These are phyloP conservation scores for Petrea volubilis DNA, from an alignment of 257 asterid species.

Conservation along the genomic window DNA sequence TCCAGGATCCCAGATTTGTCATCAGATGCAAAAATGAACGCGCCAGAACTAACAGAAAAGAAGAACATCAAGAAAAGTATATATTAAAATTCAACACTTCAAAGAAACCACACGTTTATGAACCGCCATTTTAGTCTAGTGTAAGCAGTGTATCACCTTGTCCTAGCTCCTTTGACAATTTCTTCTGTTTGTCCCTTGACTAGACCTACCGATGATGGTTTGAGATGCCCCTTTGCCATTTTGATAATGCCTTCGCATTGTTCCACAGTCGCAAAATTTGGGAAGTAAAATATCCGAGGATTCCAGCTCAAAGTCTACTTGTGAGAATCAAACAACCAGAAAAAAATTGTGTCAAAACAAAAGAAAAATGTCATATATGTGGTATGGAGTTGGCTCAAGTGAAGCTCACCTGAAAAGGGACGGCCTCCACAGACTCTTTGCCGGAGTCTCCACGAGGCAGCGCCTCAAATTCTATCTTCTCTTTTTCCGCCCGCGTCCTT, in stretches of 20 bases:
- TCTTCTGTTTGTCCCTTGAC: slow-evolving; percentile 86
- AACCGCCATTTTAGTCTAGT: slow-evolving; percentile 10
- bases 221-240: slow-evolving; percentile 59
- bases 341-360: slow-evolving; percentile 1
- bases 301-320: slow-evolving; percentile 83
- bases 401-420: slow-evolving; percentile 71
- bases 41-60: slow-evolving; percentile 64
- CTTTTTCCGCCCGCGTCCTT: slow-evolving; percentile 44
- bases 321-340: slow-evolving; percentile 14
- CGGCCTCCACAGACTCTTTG: slow-evolving; percentile 45
- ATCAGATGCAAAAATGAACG: slow-evolving; percentile 75
- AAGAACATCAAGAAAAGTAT: slow-evolving; percentile 11
- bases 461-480: slow-evolving; percentile 37
- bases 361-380: background rate
- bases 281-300: slow-evolving; percentile 87
- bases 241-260: slow-evolving; percentile 67
- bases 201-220: slow-evolving; percentile 77
- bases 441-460: slow-evolving; percentile 71
- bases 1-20: slow-evolving; percentile 73
- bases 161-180: slow-evolving; percentile 78
- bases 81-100: background rate
- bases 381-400: background rate
- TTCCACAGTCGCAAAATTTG: slow-evolving; percentile 82
- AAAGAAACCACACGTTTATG: slow-evolving; percentile 11
- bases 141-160: slow-evolving; percentile 63